Conservation (phyloP, 2,329 filamentous ascomycete genomes). For the Shiraia sp. region DNA sequence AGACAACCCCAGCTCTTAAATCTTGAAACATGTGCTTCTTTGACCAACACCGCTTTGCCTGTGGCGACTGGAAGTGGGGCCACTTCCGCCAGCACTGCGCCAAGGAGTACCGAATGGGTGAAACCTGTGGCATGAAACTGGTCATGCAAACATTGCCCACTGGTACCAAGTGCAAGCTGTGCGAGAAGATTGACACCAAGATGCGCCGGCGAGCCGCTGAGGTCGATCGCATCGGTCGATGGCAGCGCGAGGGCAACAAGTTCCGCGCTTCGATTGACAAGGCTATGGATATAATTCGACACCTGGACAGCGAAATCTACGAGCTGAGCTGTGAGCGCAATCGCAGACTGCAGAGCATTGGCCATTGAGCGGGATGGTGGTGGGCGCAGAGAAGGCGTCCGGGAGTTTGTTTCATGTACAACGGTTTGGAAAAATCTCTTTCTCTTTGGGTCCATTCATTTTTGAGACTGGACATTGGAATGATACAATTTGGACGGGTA, state of each 20-base stretch:
- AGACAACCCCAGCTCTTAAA: constrained; percentile 33
- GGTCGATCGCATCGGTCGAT: constrained; percentile 73
- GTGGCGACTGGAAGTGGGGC: constrained; percentile 93
- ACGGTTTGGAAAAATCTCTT: constrained; percentile 29
- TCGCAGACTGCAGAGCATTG: constrained; percentile 41
- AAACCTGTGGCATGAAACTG: constrained; percentile 93
- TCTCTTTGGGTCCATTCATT: constrained; percentile 39
- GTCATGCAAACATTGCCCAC: constrained; percentile 74
- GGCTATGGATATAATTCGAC: constrained; percentile 72
- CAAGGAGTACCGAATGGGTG: constrained; percentile 92
- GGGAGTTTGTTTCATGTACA: constrained; percentile 42
- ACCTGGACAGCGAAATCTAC: constrained; percentile 69
- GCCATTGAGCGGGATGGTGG: constrained; percentile 25
- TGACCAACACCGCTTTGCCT: constrained; percentile 82
- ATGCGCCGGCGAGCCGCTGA: constrained; percentile 74
- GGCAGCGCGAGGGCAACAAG: constrained; percentile 70
- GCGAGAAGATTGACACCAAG: constrained; percentile 88
- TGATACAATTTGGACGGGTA: constrained; percentile 35
- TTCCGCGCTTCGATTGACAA: constrained; percentile 66
- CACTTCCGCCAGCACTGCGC: constrained; percentile 91
- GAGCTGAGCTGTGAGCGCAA: constrained; percentile 63
- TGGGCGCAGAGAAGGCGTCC: constrained; percentile 30
- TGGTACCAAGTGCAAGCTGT: constrained; percentile 74
- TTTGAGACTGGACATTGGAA: constrained; percentile 29
- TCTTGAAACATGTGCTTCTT: constrained; percentile 83